Evolutionary conservation across 2,329 filamentous ascomycete genomes (phyloP).

Genomic region (Clonostachys sp.): DNA sequence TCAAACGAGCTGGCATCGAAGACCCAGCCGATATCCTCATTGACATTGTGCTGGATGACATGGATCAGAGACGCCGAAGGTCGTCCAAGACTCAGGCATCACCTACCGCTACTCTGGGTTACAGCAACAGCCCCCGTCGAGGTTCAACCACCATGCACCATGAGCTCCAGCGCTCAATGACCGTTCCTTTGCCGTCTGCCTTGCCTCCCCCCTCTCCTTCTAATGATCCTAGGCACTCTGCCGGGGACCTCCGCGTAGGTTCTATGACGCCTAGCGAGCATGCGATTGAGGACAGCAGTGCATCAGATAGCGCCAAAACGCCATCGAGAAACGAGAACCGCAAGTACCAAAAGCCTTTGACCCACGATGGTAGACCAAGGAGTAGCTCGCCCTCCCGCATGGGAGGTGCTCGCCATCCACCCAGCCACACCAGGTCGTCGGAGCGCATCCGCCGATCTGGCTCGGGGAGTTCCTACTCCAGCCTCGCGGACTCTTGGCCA

Average conservation of each 20-base stretch:
- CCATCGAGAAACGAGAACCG: slow-evolving; percentile 10
- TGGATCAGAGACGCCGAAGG: slow-evolving; percentile 83
- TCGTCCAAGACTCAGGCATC: slow-evolving; percentile 84
- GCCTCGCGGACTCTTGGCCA: slow-evolving; percentile 60
- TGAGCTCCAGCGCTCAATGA: slow-evolving; percentile 64
- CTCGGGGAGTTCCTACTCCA: slow-evolving; percentile 90
- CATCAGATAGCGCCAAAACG: slow-evolving; percentile 16
- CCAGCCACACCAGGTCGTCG: slow-evolving; percentile 60
- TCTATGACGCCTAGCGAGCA: slow-evolving; percentile 53
- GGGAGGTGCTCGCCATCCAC: slow-evolving; percentile 67
- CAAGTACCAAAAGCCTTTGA: not conserved
- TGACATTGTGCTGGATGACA: slow-evolving; percentile 92
- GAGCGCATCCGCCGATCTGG: slow-evolving; percentile 81
- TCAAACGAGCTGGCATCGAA: slow-evolving; percentile 84
- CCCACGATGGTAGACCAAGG: slow-evolving; percentile 49
- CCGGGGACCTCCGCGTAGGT: slow-evolving; percentile 48
- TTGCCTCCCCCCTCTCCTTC: slow-evolving; percentile 14
- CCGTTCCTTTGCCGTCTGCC: slow-evolving; percentile 55
- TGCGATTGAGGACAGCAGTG: slow-evolving; percentile 34
- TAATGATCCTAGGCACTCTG: slow-evolving; percentile 36
- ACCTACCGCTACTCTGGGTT: slow-evolving; percentile 66
- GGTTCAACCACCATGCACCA: slow-evolving; percentile 57
- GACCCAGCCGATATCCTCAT: slow-evolving; percentile 87
- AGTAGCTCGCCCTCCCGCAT: slow-evolving; percentile 82
- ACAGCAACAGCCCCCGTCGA: slow-evolving; percentile 49